Evolutionary conservation across 2,329 filamentous ascomycete genomes (phyloP).

Genomic region (Exophiala viscosa): DNA sequence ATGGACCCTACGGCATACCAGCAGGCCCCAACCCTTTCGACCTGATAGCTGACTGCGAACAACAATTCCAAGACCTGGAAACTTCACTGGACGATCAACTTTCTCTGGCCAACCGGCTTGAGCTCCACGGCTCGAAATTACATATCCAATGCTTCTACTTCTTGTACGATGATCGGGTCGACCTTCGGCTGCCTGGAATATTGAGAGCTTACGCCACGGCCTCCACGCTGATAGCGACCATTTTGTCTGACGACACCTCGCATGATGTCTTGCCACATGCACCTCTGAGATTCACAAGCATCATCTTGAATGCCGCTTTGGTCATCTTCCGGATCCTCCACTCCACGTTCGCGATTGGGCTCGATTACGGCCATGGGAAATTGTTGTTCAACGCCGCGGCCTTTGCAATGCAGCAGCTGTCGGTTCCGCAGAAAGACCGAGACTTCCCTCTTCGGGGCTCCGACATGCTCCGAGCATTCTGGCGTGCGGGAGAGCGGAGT

Average conservation of each 20-base stretch:
- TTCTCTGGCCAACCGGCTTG: not conserved
- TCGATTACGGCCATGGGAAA: not conserved
- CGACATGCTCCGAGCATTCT: conserved; percentile 3
- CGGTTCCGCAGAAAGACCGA: not conserved
- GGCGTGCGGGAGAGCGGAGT: not conserved
- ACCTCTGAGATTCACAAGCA: not conserved
- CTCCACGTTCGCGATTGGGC: not conserved
- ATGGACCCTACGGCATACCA: conserved; percentile 2
- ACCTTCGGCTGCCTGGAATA: not conserved
- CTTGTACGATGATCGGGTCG: not conserved
- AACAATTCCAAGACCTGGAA: not conserved
- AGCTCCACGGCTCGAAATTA: conserved; percentile 1
- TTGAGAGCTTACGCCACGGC: conserved; percentile 3
- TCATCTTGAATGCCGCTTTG: not conserved
- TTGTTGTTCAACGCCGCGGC: conserved; percentile 5
- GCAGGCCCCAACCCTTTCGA: not conserved
- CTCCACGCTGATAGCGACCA: not conserved
- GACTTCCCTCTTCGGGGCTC: not conserved
- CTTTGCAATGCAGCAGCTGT: conserved; percentile 1
- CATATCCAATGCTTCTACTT: conserved; percentile 1
- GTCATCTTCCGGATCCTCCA: conserved; percentile 5
- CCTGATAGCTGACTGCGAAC: not conserved
- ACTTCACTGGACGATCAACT: not conserved
- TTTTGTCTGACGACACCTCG: not conserved
- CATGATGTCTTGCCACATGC: not conserved